Percentiles rank a stretch among this genome's conserved stretches.
Conservation (phyloP, 2,329 filamentous ascomycete genomes). For the Penicillium sp. region DNA sequence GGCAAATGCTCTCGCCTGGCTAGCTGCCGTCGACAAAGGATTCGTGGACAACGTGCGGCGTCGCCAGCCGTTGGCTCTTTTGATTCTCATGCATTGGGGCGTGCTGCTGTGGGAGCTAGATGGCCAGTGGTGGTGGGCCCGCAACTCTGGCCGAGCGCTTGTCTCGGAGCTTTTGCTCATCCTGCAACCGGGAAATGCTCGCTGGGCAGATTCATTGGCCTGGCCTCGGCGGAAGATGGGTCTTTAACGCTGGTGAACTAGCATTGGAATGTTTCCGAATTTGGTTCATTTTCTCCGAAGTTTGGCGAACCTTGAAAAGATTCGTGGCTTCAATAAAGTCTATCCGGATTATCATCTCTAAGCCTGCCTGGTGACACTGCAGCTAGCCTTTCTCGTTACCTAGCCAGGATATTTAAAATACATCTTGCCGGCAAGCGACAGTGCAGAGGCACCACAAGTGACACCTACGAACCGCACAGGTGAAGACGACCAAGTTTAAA, state of each 20-base stretch:
- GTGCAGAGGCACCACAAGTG: neutral
- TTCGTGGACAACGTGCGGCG: constrained; percentile 32
- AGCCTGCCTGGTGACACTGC: neutral
- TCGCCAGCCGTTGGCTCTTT: constrained; percentile 31
- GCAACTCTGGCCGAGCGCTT: constrained; percentile 31
- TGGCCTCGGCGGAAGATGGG: constrained; percentile 34
- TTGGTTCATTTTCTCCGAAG: neutral
- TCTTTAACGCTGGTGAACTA: constrained; percentile 15
- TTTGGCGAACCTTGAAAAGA: neutral
- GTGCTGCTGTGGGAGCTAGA: constrained; percentile 34
- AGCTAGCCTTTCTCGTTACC: neutral
- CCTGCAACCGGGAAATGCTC: constrained; percentile 20
- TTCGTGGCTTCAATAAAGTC: neutral
- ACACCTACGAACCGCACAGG: neutral
- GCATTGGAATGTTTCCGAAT: neutral
- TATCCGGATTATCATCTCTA: neutral
- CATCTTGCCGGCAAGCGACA: neutral
- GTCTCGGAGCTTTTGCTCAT: constrained; percentile 28
- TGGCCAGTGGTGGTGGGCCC: constrained; percentile 37
- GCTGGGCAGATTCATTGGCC: constrained; percentile 28
- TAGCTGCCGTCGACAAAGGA: constrained; percentile 32
- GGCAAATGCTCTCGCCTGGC: constrained; percentile 36
- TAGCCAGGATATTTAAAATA: neutral
- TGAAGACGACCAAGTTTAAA: neutral
- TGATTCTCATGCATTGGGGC: constrained; percentile 40